Base-by-base conservation (phyloP, 2,329 filamentous ascomycete genomes). In the Elsinoe australis region DNA sequence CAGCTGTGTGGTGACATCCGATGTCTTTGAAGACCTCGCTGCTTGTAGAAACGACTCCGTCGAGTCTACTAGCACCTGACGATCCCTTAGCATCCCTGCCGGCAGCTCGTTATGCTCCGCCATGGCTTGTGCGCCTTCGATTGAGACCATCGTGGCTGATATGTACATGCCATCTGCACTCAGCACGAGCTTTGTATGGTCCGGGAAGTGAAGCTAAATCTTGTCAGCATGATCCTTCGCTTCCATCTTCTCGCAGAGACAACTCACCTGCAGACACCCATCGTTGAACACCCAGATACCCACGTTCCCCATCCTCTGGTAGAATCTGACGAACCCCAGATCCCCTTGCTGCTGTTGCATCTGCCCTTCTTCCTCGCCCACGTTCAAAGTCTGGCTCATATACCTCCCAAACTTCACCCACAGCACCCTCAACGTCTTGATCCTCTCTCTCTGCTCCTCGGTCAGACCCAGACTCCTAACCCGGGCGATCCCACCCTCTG, bases 171-270 rank as follows among this genome's bases (percentile, higher is more conserved):
- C 85, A 22, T 83, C 78, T 1, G 82, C 70, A 50, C 87, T 85
- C 19, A 92, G 69, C 9, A 90, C 82, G 48, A 92, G 77, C 67
- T 92, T 92, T 51, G 86, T 90, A 63, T 92, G 86, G 56, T 92
- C 86, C 2, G 86, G 85, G 64, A 92, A 92, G 67, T 92, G 90
- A 67, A 90, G 85, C 77, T 87, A 54, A 3, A n/a, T 41, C 5
- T 19, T 31, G 41, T 52, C 22, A 50, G 47, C 24, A 21, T 31
- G 15, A 28, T 24, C 10, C 10, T 21, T 9, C 22, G 21, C n/a
- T 17, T 9, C 8, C 9, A 44, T 1, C 9, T 4, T 7, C 24
- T 29, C n/a, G 14, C 12, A 12, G 26, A 7, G 33, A 15, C 33
- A 51, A 56, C 67, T 55, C 69, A 82, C 80, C 71, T 85, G 85